Percentiles rank a stretch among this genome's conserved stretches.
phyloP scores from a whole-genome alignment of 2,329 filamentous ascomycete species.

The Venturia pyrina region DNA sequence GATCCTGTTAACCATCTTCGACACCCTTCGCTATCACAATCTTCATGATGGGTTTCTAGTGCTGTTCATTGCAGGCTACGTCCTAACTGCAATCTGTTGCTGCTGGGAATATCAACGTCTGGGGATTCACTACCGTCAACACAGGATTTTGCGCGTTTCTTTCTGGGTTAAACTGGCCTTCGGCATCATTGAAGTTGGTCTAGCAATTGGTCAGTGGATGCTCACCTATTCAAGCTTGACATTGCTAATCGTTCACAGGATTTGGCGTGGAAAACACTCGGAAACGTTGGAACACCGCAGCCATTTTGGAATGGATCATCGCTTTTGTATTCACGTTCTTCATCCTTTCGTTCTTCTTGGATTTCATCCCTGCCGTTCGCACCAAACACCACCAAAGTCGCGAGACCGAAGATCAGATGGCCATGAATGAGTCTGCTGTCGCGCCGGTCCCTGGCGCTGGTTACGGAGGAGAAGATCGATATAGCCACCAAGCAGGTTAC shows the following conservation, averaged over 20 bases:
- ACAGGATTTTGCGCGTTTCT: slow-evolving; percentile 61
- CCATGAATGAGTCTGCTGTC: slow-evolving; percentile 10
- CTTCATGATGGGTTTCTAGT: slow-evolving; percentile 69
- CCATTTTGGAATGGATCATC: slow-evolving; percentile 70
- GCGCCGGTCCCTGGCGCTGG: slow-evolving; percentile 11
- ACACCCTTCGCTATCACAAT: slow-evolving; percentile 57
- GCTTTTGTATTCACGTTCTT: slow-evolving; percentile 83
- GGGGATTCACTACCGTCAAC: slow-evolving; percentile 66
- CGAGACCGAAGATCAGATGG: slow-evolving; percentile 26
- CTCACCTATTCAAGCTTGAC: not conserved
- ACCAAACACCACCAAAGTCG: slow-evolving; percentile 14
- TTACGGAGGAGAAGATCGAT: slow-evolving; percentile 9
- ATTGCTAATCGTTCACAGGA: slow-evolving; percentile 23
- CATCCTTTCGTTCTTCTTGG: slow-evolving; percentile 74
- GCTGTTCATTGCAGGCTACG: slow-evolving; percentile 77
- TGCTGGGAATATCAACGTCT: slow-evolving; percentile 86
- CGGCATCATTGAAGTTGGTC: slow-evolving; percentile 65
- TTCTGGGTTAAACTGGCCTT: slow-evolving; percentile 86
- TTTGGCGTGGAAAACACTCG: slow-evolving; percentile 53
- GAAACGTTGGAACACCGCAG: slow-evolving; percentile 52
- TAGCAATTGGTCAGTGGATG: slow-evolving; percentile 45
- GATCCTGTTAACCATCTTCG: slow-evolving; percentile 76
- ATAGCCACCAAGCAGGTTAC: slow-evolving; percentile 15
- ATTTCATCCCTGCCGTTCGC: slow-evolving; percentile 63
- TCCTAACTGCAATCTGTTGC: slow-evolving; percentile 76